Conservation (phyloP, 805 yeast species). For the Naumovozyma baii region DNA sequence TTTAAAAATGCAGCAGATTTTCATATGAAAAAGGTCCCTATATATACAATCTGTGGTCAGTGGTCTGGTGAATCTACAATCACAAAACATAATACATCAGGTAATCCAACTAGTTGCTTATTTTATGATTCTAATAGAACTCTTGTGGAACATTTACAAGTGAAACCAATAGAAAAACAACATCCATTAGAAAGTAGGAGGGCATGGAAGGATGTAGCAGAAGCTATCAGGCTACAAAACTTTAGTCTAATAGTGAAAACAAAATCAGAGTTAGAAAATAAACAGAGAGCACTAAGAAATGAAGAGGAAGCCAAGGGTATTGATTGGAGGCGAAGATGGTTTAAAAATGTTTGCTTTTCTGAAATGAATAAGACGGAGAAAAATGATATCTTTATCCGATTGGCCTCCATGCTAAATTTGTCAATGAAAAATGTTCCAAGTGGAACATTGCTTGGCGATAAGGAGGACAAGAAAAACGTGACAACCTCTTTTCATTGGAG, state of each 20-base stretch:
- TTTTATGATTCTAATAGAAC: conserved; percentile 55
- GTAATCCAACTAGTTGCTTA: conserved; percentile 29
- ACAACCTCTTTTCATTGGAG: conserved; percentile 53
- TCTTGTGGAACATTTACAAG: conserved; percentile 47
- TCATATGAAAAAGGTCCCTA: conserved; percentile 49
- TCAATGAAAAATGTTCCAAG: conserved; percentile 60
- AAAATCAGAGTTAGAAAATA: conserved; percentile 72
- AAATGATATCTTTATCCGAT: conserved; percentile 31
- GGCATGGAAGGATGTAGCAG: conserved; percentile 88
- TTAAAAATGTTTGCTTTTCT: conserved; percentile 40
- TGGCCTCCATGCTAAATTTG: conserved; percentile 43
- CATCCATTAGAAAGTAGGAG: conserved; percentile 71
- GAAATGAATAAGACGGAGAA: conserved; percentile 12
- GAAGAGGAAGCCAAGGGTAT: conserved; percentile 55
- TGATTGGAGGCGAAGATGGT: conserved; percentile 79
- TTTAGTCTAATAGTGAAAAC: conserved; percentile 65
- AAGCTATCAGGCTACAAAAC: conserved; percentile 68
- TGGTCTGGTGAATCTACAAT: conserved; percentile 78
- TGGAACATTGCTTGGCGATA: conserved; percentile 48
- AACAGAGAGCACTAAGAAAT: conserved; percentile 74
- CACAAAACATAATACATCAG: conserved; percentile 42
- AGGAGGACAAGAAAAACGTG: conserved; percentile 35
- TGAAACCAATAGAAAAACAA: conserved; percentile 78
- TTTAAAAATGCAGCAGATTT: conserved; percentile 43
- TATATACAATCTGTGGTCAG: conserved; percentile 79